A percentile compares a stretch with the other conserved stretches of the same genome.
phyloP scores from a whole-genome alignment of 1,139 yeast species.

The Pichia inconspicua region DNA sequence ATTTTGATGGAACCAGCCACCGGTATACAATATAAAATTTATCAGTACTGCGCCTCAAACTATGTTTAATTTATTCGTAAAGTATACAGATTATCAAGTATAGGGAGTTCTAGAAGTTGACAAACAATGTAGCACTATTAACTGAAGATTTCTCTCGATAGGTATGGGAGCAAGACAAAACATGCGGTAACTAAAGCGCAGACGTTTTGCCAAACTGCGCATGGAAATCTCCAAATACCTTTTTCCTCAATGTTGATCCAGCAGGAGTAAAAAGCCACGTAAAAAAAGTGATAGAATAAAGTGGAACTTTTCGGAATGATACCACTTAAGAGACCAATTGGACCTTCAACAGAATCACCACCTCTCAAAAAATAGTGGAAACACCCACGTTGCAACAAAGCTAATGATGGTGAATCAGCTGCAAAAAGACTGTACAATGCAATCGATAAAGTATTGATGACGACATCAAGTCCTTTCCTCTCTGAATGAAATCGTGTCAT shows the following conservation, averaged over 20 bases:
- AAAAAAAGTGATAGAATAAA: constrained; percentile 76
- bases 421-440: constrained; percentile 88
- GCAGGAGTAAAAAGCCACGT: constrained; percentile 82
- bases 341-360: constrained; percentile 70
- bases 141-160: constrained; percentile 40
- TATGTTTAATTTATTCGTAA: neutral
- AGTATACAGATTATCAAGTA: no score
- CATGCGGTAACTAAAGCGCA: constrained; percentile 69
- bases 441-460: constrained; percentile 81
- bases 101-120: no score
- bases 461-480: constrained; percentile 74
- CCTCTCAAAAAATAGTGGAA: constrained; percentile 79
- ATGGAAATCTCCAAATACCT: constrained; percentile 63
- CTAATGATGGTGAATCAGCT: constrained; percentile 62
- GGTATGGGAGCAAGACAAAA: constrained; percentile 68
- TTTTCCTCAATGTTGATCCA: constrained; percentile 57
- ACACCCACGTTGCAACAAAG: constrained; percentile 78
- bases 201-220: constrained; percentile 64
- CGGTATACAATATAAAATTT: no score
- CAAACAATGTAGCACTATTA: constrained; percentile 3
- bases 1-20: no score
- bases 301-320: constrained; percentile 66
- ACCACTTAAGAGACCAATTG: constrained; percentile 81
- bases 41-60: no score
- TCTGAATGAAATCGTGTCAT: constrained; percentile 63